These are phyloP conservation scores for Irineochytrium annulatum DNA, from an alignment of 192 early-diverging fungal species.

Conservation along the genomic window DNA sequence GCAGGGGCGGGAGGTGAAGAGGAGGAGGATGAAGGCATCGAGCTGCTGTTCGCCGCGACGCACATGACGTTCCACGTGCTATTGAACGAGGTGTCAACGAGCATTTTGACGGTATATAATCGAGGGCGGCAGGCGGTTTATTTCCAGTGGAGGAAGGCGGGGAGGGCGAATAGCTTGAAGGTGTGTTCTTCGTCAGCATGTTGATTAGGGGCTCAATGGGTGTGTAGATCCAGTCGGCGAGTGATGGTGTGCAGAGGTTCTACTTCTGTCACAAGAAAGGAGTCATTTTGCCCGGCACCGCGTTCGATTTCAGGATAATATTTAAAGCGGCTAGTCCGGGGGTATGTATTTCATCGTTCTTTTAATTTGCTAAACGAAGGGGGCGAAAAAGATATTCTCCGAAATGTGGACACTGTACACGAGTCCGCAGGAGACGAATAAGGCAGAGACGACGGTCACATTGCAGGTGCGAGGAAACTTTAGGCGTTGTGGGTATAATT, in stretches of 20 bases:
- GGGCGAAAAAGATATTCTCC: constrained; percentile 30
- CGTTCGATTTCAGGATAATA: constrained; percentile 48
- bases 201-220: background rate
- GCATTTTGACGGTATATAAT: constrained; percentile 48
- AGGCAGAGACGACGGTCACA: constrained; percentile 14
- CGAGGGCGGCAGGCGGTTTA: constrained; percentile 28
- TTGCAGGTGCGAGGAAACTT: constrained; percentile 24
- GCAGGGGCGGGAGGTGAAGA: background rate
- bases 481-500: background rate
- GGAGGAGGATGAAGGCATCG: background rate
- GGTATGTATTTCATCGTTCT: constrained; percentile 12
- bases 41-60: constrained; percentile 18
- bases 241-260: constrained; percentile 41
- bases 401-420: constrained; percentile 39
- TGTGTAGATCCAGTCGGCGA: constrained; percentile 20
- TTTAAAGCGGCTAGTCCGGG: constrained; percentile 44
- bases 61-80: constrained; percentile 33
- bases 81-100: constrained; percentile 29
- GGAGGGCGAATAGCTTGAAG: constrained; percentile 30
- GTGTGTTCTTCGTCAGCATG: constrained; percentile 14
- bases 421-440: constrained; percentile 5
- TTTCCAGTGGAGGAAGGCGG: constrained; percentile 39
- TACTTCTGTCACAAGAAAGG: constrained; percentile 44
- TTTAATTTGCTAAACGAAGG: background rate
- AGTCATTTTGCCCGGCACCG: constrained; percentile 44